phyloP scores from a whole-genome alignment of 768 basidiomycete species.

The Heimioporus sp. region DNA sequence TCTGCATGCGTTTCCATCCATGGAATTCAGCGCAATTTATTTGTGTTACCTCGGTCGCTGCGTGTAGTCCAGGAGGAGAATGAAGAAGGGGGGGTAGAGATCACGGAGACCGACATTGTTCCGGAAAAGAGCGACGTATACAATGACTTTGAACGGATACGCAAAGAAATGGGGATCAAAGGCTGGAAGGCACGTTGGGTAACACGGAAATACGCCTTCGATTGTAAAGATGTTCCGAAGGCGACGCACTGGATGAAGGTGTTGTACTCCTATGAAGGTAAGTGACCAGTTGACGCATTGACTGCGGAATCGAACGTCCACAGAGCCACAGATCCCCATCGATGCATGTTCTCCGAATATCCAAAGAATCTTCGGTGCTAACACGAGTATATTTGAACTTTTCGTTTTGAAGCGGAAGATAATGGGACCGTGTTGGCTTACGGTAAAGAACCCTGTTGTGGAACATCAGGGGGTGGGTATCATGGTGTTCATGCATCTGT shows the following conservation, averaged over 20 bases:
- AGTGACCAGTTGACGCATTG: constrained; percentile 18
- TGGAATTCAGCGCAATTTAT: constrained; percentile 86
- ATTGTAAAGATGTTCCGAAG: constrained; percentile 67
- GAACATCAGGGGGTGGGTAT: constrained; percentile 75
- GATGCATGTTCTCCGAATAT: constrained; percentile 82
- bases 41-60: constrained; percentile 75
- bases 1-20: constrained; percentile 88
- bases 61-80: constrained; percentile 42
- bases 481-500: not conserved
- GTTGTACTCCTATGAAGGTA: constrained; percentile 85
- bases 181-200: constrained; percentile 84
- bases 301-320: not conserved
- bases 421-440: constrained; percentile 98
- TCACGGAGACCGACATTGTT: constrained; percentile 71
- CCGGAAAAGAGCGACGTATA: constrained; percentile 74
- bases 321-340: constrained; percentile 54
- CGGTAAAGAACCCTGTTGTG: constrained; percentile 72
- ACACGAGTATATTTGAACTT: constrained; percentile 88
- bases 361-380: constrained; percentile 85
- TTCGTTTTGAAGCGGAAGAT: constrained; percentile 95
- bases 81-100: constrained; percentile 29
- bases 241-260: constrained; percentile 93
- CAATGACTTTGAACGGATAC: constrained; percentile 76
- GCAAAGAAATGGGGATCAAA: constrained; percentile 70
- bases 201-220: constrained; percentile 89